Base-by-base conservation (phyloP, 305 asterid genomes). In the Coffea humblotiana region DNA sequence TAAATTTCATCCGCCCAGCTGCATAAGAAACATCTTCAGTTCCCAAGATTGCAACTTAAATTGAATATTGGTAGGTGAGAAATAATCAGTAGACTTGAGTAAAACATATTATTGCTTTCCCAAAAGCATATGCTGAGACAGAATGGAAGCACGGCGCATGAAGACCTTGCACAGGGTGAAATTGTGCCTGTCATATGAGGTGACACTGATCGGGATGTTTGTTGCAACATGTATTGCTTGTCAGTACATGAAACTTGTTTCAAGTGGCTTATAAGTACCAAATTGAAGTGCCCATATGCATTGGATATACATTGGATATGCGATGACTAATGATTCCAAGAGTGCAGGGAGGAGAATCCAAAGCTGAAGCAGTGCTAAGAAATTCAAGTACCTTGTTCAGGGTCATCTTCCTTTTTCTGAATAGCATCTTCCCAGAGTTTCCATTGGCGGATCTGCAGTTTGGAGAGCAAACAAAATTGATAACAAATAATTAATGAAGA, bases 401-500 rank as follows among this genome's bases (percentile, higher is more conserved):
- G 83, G 81, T 89, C 88, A 72, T 72, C 66, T 78, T 83, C 80
- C 75, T 63, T 80, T 71, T 83, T 84, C 37, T 79, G 88, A 74
- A 90, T 88, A 21, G 87, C 48, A 49, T 90, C 95, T 86, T 92
- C 97, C 95, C 97, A 92, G 35, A 69, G 80, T 69, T 74, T 90
- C 95, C 95, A 92, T 9, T 86, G 93, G 23, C 79, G 90, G 51
- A 90, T 87, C 97, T 92, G 78, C 58, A 45, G 35, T 32, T 45
- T 25, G 76, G 23, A 51, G 27, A 45, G 21, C 74, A 68, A 74
- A 71, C 4, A 21, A 32, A 79, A 47, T 11, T 25, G 35, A 19
- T 2, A 60, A 60, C 60, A 73, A 78, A 27, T 35, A 56, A 32
- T 35, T 18, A 3, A 78, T 74, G 7, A 47, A 21, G 32, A 73